phyloP scores from a whole-genome alignment of 495 filamentous ascomycete genomes.

The Penicillium goetzii region DNA sequence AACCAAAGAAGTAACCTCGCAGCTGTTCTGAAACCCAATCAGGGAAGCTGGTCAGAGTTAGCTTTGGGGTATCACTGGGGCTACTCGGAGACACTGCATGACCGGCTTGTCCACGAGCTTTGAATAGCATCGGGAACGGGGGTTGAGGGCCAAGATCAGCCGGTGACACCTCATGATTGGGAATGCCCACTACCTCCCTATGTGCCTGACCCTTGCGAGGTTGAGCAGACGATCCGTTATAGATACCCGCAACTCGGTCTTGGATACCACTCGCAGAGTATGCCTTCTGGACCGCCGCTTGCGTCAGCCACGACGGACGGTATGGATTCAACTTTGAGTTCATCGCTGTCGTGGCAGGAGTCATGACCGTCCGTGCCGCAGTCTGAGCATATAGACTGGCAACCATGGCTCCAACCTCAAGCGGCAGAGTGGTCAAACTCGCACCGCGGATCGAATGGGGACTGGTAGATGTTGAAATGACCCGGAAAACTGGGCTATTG shows the following conservation, averaged over 20 bases:
- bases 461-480: slow-evolving; percentile 62
- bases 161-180: slow-evolving; percentile 18
- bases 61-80: slow-evolving; percentile 15
- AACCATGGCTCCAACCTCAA: slow-evolving; percentile 65
- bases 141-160: slow-evolving; percentile 55
- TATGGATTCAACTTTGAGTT: slow-evolving; percentile 39
- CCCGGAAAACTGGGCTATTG: slow-evolving; percentile 64
- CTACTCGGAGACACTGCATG: slow-evolving; percentile 40
- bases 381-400: slow-evolving; percentile 55
- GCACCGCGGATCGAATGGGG: slow-evolving; percentile 65
- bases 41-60: slow-evolving; percentile 42
- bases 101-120: slow-evolving; percentile 36
- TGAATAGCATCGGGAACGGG: slow-evolving; percentile 63
- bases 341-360: slow-evolving; percentile 51
- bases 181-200: slow-evolving; percentile 21
- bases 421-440: slow-evolving; percentile 62
- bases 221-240: slow-evolving; percentile 25
- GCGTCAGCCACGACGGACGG: slow-evolving; percentile 45
- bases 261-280: slow-evolving; percentile 44
- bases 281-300: slow-evolving; percentile 46
- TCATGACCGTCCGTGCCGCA: slow-evolving; percentile 49
- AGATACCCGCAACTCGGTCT: slow-evolving; percentile 35
- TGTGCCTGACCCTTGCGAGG: slow-evolving; percentile 22
- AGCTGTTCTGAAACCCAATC: slow-evolving; percentile 54
- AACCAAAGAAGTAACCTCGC: slow-evolving; percentile 66